Percentiles rank a stretch among this genome's conserved stretches.
These are phyloP conservation scores for Phylloporus scabripes DNA, from an alignment of 768 basidiomycete genomes.

Conservation along the genomic window DNA sequence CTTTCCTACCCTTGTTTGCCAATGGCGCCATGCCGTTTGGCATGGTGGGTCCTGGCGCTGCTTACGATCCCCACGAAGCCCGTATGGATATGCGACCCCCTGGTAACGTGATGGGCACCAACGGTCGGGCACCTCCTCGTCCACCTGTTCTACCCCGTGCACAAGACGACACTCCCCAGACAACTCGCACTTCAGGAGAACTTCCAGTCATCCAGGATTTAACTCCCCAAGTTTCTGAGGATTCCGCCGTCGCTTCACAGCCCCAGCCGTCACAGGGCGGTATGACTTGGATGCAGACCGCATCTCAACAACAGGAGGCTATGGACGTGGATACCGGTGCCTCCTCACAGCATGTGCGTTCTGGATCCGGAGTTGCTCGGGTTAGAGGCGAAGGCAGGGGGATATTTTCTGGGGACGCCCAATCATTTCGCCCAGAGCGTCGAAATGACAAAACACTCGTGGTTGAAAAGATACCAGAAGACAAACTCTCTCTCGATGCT, in stretches of 20 bases:
- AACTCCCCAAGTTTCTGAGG: conserved; percentile 49
- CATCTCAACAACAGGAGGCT: conserved; percentile 9
- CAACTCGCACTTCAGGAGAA: conserved; percentile 54
- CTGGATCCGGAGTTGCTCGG: conserved; percentile 35
- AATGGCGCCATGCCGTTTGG: conserved; percentile 51
- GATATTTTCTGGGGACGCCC: conserved; percentile 59
- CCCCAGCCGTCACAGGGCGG: conserved; percentile 17
- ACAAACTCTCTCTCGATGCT: conserved; percentile 68
- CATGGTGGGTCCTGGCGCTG: conserved; percentile 39
- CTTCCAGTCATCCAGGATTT: conserved; percentile 81
- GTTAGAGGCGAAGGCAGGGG: conserved; percentile 48
- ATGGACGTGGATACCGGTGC: conserved; percentile 34
- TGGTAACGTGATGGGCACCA: conserved; percentile 27
- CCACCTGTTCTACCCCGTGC: conserved; percentile 53
- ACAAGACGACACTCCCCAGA: conserved; percentile 46
- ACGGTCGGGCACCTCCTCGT: conserved; percentile 41
- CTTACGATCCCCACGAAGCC: conserved; percentile 76
- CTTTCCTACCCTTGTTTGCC: conserved; percentile 70
- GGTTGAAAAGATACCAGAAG: conserved; percentile 89
- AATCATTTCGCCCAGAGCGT: conserved; percentile 61
- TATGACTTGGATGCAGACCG: conserved; percentile 18
- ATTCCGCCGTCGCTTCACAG: conserved; percentile 23
- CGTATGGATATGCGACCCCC: conserved; percentile 73
- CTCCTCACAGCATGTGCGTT: conserved; percentile 16
- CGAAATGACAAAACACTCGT: conserved; percentile 79